These are phyloP conservation scores for Xylaria flabelliformis DNA, from an alignment of 495 filamentous ascomycete species.

Conservation along the genomic window DNA sequence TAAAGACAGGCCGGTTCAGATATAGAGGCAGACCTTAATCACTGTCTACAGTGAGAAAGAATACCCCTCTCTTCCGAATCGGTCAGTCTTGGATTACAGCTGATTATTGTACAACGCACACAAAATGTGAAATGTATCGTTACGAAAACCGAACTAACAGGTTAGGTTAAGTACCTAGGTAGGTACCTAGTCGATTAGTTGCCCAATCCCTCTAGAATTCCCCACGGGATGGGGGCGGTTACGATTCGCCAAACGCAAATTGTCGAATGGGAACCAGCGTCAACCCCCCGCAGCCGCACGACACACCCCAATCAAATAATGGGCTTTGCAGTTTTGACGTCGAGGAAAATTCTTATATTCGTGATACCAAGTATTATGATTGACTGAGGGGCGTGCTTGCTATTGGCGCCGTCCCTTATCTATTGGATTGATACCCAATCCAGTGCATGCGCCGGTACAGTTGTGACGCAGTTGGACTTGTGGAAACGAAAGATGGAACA, in stretches of 20 bases:
- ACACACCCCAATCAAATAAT: background rate
- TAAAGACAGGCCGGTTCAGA: background rate
- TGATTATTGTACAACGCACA: slow-evolving; percentile 10
- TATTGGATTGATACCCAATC: slow-evolving; percentile 20
- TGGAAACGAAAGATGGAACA: too few species aligned
- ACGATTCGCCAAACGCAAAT: slow-evolving; percentile 10
- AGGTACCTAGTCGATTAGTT: background rate
- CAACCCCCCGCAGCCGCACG: slow-evolving; percentile 19
- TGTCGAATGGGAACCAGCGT: slow-evolving; percentile 15
- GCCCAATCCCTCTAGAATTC: background rate
- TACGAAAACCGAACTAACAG: background rate
- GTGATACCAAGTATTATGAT: background rate
- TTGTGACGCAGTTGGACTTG: background rate
- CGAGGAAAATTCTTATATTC: slow-evolving; percentile 6
- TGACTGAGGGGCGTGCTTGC: background rate
- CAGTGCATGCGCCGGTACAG: slow-evolving; percentile 5
- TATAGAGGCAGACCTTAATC: too few species aligned
- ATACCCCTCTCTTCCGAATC: background rate
- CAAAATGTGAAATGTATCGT: background rate
- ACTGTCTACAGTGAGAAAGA: background rate
- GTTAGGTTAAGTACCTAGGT: too few species aligned
- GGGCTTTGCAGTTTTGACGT: background rate
- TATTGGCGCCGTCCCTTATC: slow-evolving; percentile 18
- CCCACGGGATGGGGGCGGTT: slow-evolving; percentile 13
- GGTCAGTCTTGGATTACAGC: background rate